These are phyloP conservation scores for Annulohypoxylon truncatum DNA, from an alignment of 2,329 filamentous ascomycete species.

Conservation along the genomic window DNA sequence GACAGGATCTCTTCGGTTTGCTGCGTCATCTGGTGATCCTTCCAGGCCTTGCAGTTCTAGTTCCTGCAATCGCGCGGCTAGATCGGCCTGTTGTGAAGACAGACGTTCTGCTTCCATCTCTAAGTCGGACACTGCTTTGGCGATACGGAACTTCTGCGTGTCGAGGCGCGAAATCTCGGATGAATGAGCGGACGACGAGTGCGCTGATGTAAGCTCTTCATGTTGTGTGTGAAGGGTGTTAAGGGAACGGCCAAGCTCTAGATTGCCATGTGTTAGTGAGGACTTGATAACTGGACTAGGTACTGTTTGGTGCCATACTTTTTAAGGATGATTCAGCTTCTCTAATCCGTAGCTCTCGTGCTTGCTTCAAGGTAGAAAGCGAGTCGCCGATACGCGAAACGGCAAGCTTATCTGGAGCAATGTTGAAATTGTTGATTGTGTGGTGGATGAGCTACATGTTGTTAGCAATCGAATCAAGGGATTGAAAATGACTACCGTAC, in stretches of 20 bases:
- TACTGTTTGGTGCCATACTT: conserved; percentile 53
- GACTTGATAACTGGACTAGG: conserved; percentile 43
- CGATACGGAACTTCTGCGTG: conserved; percentile 92
- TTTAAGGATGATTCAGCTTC: conserved; percentile 76
- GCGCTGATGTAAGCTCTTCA: conserved; percentile 77
- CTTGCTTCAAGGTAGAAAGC: conserved; percentile 83
- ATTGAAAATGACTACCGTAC: conserved; percentile 62
- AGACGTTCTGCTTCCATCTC: conserved; percentile 97
- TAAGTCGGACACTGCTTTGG: conserved; percentile 88
- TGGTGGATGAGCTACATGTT: conserved; percentile 81
- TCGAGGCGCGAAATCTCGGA: conserved; percentile 87
- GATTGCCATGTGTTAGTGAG: conserved; percentile 44
- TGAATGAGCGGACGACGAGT: conserved; percentile 84
- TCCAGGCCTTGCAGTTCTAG: conserved; percentile 89
- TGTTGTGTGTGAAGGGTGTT: conserved; percentile 80
- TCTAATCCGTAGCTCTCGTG: conserved; percentile 80
- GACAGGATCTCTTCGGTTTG: conserved; percentile 57
- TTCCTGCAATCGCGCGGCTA: conserved; percentile 80
- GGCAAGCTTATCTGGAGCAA: conserved; percentile 84
- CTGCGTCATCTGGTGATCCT: conserved; percentile 60
- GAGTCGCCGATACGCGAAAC: conserved; percentile 87
- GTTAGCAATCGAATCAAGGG: conserved; percentile 35
- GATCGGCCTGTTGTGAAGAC: conserved; percentile 78
- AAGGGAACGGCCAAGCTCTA: conserved; percentile 78
- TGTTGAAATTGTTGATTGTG: conserved; percentile 96